These are phyloP conservation scores for Micractinium conductrix DNA, from an alignment of 139 green algal genomes.

Conservation along the genomic window DNA sequence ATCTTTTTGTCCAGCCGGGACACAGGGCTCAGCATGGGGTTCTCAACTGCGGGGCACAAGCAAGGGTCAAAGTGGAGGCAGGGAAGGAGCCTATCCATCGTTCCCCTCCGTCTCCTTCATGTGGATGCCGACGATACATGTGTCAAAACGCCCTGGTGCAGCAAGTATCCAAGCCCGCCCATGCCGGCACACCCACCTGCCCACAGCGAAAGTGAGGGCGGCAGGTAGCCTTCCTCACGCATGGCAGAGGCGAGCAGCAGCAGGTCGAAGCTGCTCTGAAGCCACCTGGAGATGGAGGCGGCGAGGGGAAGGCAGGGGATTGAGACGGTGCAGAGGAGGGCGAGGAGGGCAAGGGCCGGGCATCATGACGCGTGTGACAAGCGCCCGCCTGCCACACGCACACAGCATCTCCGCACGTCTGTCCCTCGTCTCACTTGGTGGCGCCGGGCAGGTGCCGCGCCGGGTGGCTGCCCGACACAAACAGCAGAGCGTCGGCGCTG, in stretches of 20 bases:
- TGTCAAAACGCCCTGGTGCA: too few relatives aligned
- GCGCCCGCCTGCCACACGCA: not conserved
- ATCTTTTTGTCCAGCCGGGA: conserved; percentile 52
- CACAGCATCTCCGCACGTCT: too few relatives aligned
- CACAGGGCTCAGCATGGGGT: conserved; percentile 61
- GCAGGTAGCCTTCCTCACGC: conserved; percentile 46
- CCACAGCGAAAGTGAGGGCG: conserved; percentile 61
- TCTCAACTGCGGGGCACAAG: too few relatives aligned
- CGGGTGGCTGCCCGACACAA: conserved; percentile 79
- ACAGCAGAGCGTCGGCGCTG: conserved; percentile 65
- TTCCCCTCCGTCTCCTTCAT: too few relatives aligned
- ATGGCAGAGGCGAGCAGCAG: conserved; percentile 53
- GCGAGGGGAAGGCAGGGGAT: not conserved
- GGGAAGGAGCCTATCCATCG: too few relatives aligned
- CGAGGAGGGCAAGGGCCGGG: not conserved
- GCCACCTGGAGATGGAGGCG: conserved; percentile 30
- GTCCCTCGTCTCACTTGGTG: conserved; percentile 9
- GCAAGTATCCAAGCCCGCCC: too few relatives aligned
- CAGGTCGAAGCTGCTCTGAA: conserved; percentile 55
- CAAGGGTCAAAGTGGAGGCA: too few relatives aligned
- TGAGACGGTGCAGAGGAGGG: not conserved
- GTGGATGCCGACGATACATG: too few relatives aligned
- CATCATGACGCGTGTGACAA: not conserved
- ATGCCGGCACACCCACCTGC: too few relatives aligned
- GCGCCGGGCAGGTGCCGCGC: conserved; percentile 49